These are phyloP conservation scores for Fragaria vesca DNA, from an alignment of 306 rosid genomes.

Conservation along the genomic window DNA sequence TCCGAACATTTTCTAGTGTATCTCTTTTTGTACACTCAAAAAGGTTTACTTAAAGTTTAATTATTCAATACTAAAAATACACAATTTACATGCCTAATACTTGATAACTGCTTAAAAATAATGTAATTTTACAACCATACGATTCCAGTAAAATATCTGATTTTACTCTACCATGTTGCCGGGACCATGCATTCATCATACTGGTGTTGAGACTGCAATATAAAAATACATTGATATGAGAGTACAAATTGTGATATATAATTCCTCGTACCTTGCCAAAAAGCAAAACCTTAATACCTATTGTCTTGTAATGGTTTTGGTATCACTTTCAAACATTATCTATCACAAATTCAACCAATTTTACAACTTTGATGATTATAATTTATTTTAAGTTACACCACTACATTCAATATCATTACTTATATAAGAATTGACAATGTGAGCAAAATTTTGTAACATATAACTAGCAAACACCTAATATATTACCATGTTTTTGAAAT, in stretches of 20 bases:
- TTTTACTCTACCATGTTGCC: neutral
- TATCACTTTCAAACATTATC: neutral
- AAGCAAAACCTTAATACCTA: neutral
- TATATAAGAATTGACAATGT: neutral
- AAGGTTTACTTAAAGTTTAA: neutral
- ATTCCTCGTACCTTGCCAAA: neutral
- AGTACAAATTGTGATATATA: no score
- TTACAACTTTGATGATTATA: no score
- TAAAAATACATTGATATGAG: neutral
- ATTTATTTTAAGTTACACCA: no score
- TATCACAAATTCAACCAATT: no score
- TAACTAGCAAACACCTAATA: neutral
- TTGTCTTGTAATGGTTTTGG: neutral
- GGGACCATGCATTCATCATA: neutral
- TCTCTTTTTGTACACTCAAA: neutral
- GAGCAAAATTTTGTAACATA: neutral
- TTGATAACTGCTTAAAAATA: neutral
- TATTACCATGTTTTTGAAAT: neutral
- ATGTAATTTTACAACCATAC: neutral
- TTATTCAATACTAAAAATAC: neutral
- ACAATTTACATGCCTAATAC: neutral
- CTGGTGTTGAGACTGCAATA: neutral
- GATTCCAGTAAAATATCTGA: neutral
- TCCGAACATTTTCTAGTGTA: neutral
- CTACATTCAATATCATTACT: neutral